These are phyloP conservation scores for Davidsoniella virescens DNA, from an alignment of 2,329 filamentous ascomycete species.

Conservation along the genomic window DNA sequence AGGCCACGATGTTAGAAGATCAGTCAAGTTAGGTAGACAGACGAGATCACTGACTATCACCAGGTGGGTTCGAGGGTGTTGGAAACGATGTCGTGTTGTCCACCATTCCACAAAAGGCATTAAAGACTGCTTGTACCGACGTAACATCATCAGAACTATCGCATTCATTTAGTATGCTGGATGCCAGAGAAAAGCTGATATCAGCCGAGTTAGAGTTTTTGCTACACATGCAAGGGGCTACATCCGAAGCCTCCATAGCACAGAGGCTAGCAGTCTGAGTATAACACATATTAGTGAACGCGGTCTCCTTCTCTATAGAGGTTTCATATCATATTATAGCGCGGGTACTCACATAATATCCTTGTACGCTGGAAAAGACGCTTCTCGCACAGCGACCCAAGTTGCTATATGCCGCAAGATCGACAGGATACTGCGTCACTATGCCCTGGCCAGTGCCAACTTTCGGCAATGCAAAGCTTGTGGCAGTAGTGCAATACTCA, in stretches of 20 bases:
- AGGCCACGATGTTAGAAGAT: background rate
- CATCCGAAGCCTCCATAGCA: constrained; percentile 23
- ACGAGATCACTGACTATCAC: constrained; percentile 28
- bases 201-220: constrained; percentile 32
- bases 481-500: constrained; percentile 32
- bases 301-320: background rate
- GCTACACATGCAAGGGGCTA: constrained; percentile 35
- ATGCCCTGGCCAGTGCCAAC: constrained; percentile 24
- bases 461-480: constrained; percentile 26
- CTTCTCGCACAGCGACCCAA: constrained; percentile 28
- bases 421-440: constrained; percentile 33
- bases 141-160: constrained; percentile 28
- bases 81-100: constrained; percentile 34
- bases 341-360: constrained; percentile 4
- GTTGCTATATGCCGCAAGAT: constrained; percentile 27
- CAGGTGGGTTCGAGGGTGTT: constrained; percentile 28
- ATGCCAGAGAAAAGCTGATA: constrained; percentile 28
- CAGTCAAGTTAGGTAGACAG: constrained; percentile 4
- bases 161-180: constrained; percentile 28
- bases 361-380: constrained; percentile 22
- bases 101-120: constrained; percentile 35
- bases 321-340: no score
- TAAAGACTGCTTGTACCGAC: constrained; percentile 29
- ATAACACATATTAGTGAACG: background rate
- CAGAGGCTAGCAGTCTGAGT: constrained; percentile 21